These are phyloP conservation scores for Aspergillus sp. DNA, from an alignment of 2,329 filamentous ascomycete species.

Conservation along the genomic window DNA sequence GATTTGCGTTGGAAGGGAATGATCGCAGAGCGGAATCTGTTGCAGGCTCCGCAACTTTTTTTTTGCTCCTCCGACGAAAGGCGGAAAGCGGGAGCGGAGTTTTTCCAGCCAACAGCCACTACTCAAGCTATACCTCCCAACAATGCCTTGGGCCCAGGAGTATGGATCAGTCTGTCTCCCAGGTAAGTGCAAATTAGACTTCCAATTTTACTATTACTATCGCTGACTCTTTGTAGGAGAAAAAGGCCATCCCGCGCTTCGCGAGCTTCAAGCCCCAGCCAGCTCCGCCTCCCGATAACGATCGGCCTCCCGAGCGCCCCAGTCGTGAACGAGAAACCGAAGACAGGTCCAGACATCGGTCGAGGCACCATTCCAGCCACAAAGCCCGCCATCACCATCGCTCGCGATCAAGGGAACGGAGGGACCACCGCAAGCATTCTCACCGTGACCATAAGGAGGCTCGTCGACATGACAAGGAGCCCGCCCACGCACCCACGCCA, in stretches of 20 bases:
- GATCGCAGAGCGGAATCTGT: slow-evolving; percentile 18
- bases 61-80: slow-evolving; percentile 29
- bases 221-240: slow-evolving; percentile 31
- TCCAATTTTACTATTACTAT: not conserved
- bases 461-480: slow-evolving; percentile 16
- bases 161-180: slow-evolving; percentile 42
- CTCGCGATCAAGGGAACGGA: slow-evolving; percentile 28
- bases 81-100: slow-evolving; percentile 30
- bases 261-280: slow-evolving; percentile 69
- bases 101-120: slow-evolving; percentile 30
- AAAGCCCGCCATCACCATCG: slow-evolving; percentile 28
- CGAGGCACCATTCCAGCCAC: slow-evolving; percentile 26
- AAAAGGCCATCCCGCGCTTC: slow-evolving; percentile 67
- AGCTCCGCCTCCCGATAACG: slow-evolving; percentile 26
- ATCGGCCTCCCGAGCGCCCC: slow-evolving; percentile 26
- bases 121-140: slow-evolving; percentile 9
- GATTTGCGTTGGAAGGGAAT: slow-evolving; percentile 17
- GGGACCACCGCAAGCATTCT: slow-evolving; percentile 21
- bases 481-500: slow-evolving; percentile 3
- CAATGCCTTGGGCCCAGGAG: slow-evolving; percentile 29
- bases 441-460: slow-evolving; percentile 20
- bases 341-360: slow-evolving; percentile 29
- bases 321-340: slow-evolving; percentile 28
- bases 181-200: slow-evolving; percentile 33
- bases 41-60: slow-evolving; percentile 38